Evolutionary conservation across 2,329 filamentous ascomycete genomes (phyloP), one percentile per base, ranked within the genome.

Genomic region (Monilinia fructicola): DNA sequence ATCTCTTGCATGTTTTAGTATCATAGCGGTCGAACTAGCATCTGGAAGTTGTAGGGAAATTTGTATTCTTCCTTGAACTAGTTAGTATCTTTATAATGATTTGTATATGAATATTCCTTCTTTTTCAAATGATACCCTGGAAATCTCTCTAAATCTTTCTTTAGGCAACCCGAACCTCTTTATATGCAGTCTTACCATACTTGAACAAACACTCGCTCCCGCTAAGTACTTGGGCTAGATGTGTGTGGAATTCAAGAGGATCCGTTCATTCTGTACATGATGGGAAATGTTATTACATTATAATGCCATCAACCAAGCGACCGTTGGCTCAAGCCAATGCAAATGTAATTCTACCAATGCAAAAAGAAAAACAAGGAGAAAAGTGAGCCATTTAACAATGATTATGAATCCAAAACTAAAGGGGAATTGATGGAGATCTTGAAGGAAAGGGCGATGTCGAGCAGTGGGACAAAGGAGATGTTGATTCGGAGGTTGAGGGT

Each of bases 91-190:
- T 90, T 72, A 46, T 87, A 16, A 76, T 81, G 60, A 89, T 92
- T 70, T 87, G 86, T 74, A 74, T 82, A 59, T 82, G 92, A 72
- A 85, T 94, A 48, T 81, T 84, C 12, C 78, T 87, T 12, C 85
- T 91, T 26, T 26, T 95, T 96, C 76, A 84, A 84, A 72, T 82
- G 85, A 71, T 87, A 88, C 66, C 90, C 90, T 0, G 85, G 87
- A 23, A 91, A 87, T 11, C 91, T 94, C 74, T 83, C 82, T 67
- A 81, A 85, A 18, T 92, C 90, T 0, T 89, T 95, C 68, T 80
- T 87, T 9, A 91, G 94, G 78, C 90, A 91, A 16, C 88, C 89
- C 0, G 92, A 96, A 75, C 90, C 87, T 12, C 81, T 94, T 0
- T 95, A 94, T 75, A 87, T 92, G 21, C 90, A 35, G 31, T 35